These are phyloP conservation scores for Aspergillus puulaauensis DNA, from an alignment of 2,329 filamentous ascomycete genomes.

Conservation along the genomic window DNA sequence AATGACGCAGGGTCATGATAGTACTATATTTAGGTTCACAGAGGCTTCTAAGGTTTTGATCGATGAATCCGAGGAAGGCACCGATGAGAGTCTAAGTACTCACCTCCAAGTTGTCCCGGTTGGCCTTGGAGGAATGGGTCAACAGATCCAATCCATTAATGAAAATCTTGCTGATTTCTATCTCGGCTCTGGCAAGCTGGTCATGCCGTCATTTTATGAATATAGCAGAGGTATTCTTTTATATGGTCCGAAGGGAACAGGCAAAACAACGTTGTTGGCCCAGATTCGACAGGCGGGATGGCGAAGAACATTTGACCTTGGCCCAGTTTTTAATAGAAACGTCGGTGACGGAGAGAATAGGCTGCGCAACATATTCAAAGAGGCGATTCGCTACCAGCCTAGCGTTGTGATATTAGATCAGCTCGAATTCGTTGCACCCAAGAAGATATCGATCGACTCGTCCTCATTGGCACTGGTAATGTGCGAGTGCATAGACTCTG, in stretches of 20 bases:
- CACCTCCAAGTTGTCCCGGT: conserved; percentile 38
- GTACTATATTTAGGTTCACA: conserved; percentile 39
- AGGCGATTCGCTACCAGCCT: conserved; percentile 67
- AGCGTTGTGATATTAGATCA: conserved; percentile 79
- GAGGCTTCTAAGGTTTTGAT: conserved; percentile 33
- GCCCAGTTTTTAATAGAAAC: conserved; percentile 32
- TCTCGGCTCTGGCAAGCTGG: conserved; percentile 23
- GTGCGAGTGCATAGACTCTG: conserved; percentile 37
- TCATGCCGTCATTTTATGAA: conserved; percentile 43
- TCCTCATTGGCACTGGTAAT: conserved; percentile 41
- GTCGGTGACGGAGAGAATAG: conserved; percentile 50
- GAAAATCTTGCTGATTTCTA: conserved; percentile 61
- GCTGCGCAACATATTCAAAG: conserved; percentile 68
- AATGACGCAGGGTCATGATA: conserved; percentile 38
- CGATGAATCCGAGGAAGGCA: conserved; percentile 23
- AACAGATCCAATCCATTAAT: conserved; percentile 67
- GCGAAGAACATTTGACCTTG: conserved; percentile 62
- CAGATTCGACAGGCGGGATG: conserved; percentile 68
- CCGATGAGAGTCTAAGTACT: conserved; percentile 11
- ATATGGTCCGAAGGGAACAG: conserved; percentile 79
- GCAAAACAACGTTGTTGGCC: conserved; percentile 74
- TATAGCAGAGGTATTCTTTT: conserved; percentile 65
- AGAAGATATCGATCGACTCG: conserved; percentile 50
- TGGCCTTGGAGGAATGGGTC: conserved; percentile 66
- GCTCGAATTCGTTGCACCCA: conserved; percentile 68